A percentile compares a stretch with the other conserved stretches of the same genome.
These are phyloP conservation scores for Candida sphagnicola DNA, from an alignment of 805 yeast species.

Conservation along the genomic window DNA sequence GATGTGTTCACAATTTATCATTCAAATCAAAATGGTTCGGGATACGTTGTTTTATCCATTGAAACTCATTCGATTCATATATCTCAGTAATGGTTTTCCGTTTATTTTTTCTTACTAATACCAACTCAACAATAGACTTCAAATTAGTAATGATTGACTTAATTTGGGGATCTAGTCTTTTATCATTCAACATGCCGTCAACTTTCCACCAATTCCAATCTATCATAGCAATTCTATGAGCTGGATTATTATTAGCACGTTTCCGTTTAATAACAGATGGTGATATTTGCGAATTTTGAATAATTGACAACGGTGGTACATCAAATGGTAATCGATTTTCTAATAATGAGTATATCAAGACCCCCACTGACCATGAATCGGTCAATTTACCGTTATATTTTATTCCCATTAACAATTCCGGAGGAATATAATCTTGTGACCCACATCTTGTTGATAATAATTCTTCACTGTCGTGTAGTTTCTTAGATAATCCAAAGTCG, in stretches of 20 bases:
- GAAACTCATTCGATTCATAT: constrained; percentile 14
- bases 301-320: constrained; percentile 53
- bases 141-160: constrained; percentile 17
- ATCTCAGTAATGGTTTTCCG: constrained; percentile 19
- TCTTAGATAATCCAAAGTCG: constrained; percentile 86
- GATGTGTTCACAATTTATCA: neutral
- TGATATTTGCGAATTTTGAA: constrained; percentile 24
- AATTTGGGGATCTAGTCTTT: constrained; percentile 10
- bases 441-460: constrained; percentile 87
- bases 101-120: constrained; percentile 37
- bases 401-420: constrained; percentile 86
- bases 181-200: constrained; percentile 11
- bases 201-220: constrained; percentile 83
- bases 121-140: constrained; percentile 25
- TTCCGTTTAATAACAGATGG: constrained; percentile 42
- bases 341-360: constrained; percentile 74
- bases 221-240: constrained; percentile 87
- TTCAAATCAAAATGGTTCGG: constrained; percentile 9
- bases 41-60: constrained; percentile 21
- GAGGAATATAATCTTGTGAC: constrained; percentile 93
- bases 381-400: constrained; percentile 88
- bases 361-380: constrained; percentile 96
- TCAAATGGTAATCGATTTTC: constrained; percentile 93
- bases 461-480: constrained; percentile 56
- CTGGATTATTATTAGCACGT: constrained; percentile 48